Evolutionary conservation across 129 eudicot species (phyloP).

Genomic region (Artemisia annua): DNA sequence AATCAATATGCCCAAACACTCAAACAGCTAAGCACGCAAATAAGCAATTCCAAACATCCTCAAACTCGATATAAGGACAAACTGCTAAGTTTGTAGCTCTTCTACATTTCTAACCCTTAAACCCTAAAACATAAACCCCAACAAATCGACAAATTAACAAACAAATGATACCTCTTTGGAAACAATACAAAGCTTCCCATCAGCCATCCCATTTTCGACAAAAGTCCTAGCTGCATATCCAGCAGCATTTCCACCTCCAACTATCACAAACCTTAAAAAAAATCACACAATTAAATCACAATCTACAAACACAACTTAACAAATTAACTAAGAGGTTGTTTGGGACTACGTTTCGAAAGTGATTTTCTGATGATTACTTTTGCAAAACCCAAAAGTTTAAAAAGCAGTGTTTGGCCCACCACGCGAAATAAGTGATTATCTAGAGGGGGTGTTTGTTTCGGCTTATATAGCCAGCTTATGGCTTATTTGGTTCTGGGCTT

Average conservation of each 20-base stretch:
- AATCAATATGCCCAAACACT: too few relatives aligned
- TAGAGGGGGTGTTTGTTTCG: too few relatives aligned
- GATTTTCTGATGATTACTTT: too few relatives aligned
- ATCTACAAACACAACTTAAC: background rate
- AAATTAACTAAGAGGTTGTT: background rate
- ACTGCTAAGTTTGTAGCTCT: background rate
- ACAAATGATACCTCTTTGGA: constrained; percentile 68
- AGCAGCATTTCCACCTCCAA: constrained; percentile 98
- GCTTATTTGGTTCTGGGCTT: too few relatives aligned
- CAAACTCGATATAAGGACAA: too few relatives aligned
- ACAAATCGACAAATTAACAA: background rate
- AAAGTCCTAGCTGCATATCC: constrained; percentile 96
- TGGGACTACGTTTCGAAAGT: too few relatives aligned
- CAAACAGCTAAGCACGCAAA: too few relatives aligned
- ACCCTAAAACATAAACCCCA: constrained; percentile 18
- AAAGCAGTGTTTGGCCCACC: too few relatives aligned
- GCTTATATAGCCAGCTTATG: too few relatives aligned
- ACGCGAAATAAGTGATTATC: too few relatives aligned
- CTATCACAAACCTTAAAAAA: constrained; percentile 72
- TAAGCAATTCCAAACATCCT: too few relatives aligned
- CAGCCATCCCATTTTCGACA: constrained; percentile 83
- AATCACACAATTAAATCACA: background rate
- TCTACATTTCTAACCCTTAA: constrained; percentile 2
- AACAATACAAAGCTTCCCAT: constrained; percentile 93
- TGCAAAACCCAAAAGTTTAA: too few relatives aligned